Base-by-base conservation (phyloP, 441 rosid species). In the Erodium texanum region DNA sequence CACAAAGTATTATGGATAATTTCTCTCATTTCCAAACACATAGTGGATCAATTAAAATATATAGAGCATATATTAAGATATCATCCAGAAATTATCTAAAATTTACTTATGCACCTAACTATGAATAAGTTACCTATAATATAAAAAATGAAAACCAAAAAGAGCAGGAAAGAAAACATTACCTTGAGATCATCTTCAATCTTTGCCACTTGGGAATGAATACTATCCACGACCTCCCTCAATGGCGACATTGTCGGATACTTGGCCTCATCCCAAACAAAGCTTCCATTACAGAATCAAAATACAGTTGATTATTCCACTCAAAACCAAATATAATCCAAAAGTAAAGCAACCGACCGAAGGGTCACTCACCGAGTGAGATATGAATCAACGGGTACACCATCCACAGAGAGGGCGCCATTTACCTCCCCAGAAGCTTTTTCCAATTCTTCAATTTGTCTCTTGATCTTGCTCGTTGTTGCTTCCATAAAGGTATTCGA, bases 101-200 rank as follows among this genome's bases (percentile, higher is more conserved):
- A 12, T 7, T 41, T 41, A 41, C 48, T 9, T 41, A 0, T 8
- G 22, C 7, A 14, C 62, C 62, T 22, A 19, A 56, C 22, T 56
- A 56, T 56, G 24, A 56, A 56, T 19, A 56, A 56, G 24, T 56
- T 56, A 19, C 24, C 1, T 22, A 19, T 20, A 9, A 20, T 7
- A 56, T 50, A 5, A 50, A 50, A 50, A 50, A 50, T n/a, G 20
- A 50, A 50, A 15, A 16, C 58, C 22, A 14, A 18, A n/a, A n/a
- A 50, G 58, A 50, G 8, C 18, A 56, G 18, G 24, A 56, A 20
- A 56, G 14, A 56, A 56, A 56, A 19, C 11, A 24, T 56, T 73
- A 92, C 99, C 99, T 95, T 95, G 77, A 95, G 97, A 84, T 95
- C 98, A 87, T 95, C 99, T 77, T 95, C 99, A 72, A 92, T 89